These are phyloP conservation scores for Irpex sp. DNA, from an alignment of 1,284 basidiomycete genomes.

Conservation along the genomic window DNA sequence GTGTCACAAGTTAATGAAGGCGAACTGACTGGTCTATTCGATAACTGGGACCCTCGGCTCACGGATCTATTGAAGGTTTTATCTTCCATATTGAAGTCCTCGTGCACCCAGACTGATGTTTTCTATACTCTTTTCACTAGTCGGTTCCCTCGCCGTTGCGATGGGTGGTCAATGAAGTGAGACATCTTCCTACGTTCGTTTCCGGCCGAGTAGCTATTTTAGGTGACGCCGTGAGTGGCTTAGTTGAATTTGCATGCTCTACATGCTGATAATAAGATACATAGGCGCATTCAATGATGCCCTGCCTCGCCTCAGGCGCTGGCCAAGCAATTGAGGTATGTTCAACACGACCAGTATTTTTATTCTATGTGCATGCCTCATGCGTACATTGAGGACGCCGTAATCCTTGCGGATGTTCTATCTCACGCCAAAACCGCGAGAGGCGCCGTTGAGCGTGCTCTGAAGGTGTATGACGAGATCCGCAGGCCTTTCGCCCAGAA, in stretches of 20 bases:
- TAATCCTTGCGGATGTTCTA: slow-evolving; percentile 9
- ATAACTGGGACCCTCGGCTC: slow-evolving; percentile 46
- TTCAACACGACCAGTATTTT: background rate
- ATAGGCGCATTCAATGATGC: slow-evolving; percentile 36
- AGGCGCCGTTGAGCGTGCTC: background rate
- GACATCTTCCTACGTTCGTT: slow-evolving; percentile 24
- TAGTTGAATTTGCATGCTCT: background rate
- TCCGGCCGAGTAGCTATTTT: slow-evolving; percentile 28
- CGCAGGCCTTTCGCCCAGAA: slow-evolving; percentile 9
- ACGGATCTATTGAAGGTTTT: slow-evolving; percentile 26
- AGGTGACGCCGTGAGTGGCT: slow-evolving; percentile 32
- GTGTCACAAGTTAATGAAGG: slow-evolving; percentile 31
- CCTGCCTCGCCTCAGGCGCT: slow-evolving; percentile 12
- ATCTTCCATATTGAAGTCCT: background rate
- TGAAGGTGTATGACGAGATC: slow-evolving; percentile 13
- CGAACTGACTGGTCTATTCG: slow-evolving; percentile 35
- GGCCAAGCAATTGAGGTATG: slow-evolving; percentile 13
- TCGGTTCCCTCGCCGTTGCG: background rate
- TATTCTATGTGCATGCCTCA: background rate
- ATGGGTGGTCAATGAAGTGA: slow-evolving; percentile 29
- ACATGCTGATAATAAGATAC: background rate
- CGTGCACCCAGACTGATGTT: background rate
- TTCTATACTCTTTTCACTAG: background rate
- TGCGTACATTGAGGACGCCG: background rate
- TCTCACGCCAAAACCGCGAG: background rate